Base-by-base conservation (phyloP, 2,329 filamentous ascomycete species). In the Aspergillus pseudoviridinutans region DNA sequence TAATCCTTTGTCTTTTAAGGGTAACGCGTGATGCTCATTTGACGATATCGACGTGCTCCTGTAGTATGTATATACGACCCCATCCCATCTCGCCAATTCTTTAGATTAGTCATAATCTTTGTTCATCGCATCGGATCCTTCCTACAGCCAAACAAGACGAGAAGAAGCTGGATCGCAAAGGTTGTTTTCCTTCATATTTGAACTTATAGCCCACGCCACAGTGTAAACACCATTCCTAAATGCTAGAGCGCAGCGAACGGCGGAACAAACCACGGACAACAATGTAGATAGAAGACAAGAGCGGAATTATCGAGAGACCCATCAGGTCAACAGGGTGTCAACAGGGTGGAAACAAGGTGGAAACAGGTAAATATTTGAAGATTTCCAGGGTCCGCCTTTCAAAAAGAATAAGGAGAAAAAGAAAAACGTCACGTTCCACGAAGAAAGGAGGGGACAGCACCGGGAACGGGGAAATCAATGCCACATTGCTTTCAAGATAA, bases 401-500 rank as follows among this genome's bases (percentile, higher is more conserved):
- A 14, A 24, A 24, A 22, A 22, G 47, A 51, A 50, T 27, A 58
- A 22, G 22, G 50, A 49, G 17, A 20, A 32, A 32, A 42, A 44
- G 51, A 50, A 58, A 56, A 50, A 20, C 12, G 22, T 46, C 42
- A 24, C n/a, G 24, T 8, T 24, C 8, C 22, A 3, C 42, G 14
- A 57, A 54, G 28, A 57, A 50, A 38, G 25, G 51, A 46, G 44
- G 29, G 42, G 46, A 52, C 20, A 53, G n/a, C 28, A 49, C 51
- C 14, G 14, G 27, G 50, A 49, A 44, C 28, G 35, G 35, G 32
- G 24, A 54, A 42, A 41, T 50, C 47, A 24, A 35, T 29, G 50
- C 49, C 56, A 38, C 46, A 58, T 56, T 50, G 56, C 55, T 42
- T 35, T 53, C 42, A 28, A 24, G 24, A 53, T 53, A 51, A 28